Evolutionary conservation across 2,329 filamentous ascomycete species (phyloP).

Genomic region (Mycosphaerella sp.): DNA sequence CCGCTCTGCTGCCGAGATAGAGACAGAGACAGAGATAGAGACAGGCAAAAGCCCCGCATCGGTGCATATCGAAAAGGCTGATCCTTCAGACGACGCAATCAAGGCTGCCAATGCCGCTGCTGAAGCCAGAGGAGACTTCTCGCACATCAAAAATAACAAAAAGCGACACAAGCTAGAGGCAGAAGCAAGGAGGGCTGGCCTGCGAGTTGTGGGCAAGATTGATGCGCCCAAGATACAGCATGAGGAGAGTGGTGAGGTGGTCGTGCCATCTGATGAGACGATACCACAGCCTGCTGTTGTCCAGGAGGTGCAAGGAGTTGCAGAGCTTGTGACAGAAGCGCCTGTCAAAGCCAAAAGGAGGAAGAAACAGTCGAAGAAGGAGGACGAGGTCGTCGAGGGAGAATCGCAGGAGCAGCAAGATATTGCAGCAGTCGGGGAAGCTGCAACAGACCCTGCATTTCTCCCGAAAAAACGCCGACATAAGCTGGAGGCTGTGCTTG

Average conservation of each 20-base stretch:
- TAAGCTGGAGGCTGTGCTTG: constrained; percentile 34
- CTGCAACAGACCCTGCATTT: background rate
- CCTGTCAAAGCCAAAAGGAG: background rate
- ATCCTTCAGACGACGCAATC: constrained; percentile 10
- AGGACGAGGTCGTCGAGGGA: background rate
- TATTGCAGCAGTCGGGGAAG: background rate
- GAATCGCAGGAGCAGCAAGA: background rate
- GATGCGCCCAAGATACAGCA: constrained; percentile 20
- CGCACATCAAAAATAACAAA: constrained; percentile 28
- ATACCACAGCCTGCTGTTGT: background rate
- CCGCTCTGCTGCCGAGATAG: too few relatives aligned
- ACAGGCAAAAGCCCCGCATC: background rate
- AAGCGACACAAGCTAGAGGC: constrained; percentile 35
- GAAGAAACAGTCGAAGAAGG: constrained; percentile 1
- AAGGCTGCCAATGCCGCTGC: constrained; percentile 11
- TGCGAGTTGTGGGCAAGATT: constrained; percentile 6
- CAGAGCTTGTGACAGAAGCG: background rate
- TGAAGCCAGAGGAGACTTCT: constrained; percentile 22
- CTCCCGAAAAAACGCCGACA: constrained; percentile 46
- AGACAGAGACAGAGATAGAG: background rate
- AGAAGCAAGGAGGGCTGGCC: constrained; percentile 28
- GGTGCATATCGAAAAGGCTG: background rate
- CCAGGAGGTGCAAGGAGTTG: background rate
- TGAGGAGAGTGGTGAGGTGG: background rate
- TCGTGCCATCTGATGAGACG: background rate